Percentiles rank a stretch among this genome's conserved stretches.
Evolutionary conservation across 2,329 filamentous ascomycete species (phyloP).

Genomic region (Calonectria henricotiae): DNA sequence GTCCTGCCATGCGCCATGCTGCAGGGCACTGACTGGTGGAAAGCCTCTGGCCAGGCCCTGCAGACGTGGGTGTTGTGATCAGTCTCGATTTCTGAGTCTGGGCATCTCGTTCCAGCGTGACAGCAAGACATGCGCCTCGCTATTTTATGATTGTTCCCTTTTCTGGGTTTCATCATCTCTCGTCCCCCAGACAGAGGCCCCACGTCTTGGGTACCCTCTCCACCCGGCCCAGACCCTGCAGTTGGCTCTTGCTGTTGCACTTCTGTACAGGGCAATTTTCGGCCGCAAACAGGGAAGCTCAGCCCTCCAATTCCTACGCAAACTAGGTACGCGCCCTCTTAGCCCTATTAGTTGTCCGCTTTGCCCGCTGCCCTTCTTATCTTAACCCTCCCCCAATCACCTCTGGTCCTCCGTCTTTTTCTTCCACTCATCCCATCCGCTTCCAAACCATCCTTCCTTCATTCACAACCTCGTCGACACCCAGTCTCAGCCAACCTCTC

Average conservation of each 20-base stretch:
- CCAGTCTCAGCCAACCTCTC: constrained; percentile 9
- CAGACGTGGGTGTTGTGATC: constrained; percentile 15
- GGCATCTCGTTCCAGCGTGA: constrained; percentile 22
- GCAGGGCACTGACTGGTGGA: constrained; percentile 30
- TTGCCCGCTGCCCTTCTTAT: constrained; percentile 11
- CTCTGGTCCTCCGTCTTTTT: constrained; percentile 23
- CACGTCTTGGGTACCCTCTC: constrained; percentile 11
- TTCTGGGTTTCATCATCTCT: constrained; percentile 20
- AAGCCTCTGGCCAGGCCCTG: constrained; percentile 18
- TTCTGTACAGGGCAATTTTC: constrained; percentile 17
- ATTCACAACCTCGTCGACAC: constrained; percentile 4
- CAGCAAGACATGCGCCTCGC: constrained; percentile 22
- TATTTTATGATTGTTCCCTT: constrained; percentile 24
- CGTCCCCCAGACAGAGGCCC: constrained; percentile 14
- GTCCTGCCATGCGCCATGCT: constrained; percentile 20
- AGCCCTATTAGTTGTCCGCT: constrained; percentile 28
- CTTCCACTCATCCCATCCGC: constrained; percentile 12
- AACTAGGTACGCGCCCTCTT: constrained; percentile 27
- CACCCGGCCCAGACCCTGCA: constrained; percentile 20
- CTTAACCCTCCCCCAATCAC: constrained; percentile 33
- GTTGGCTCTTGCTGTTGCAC: neutral
- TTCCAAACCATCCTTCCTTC: constrained; percentile 6
- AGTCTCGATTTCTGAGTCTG: constrained; percentile 28
- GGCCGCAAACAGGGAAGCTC: constrained; percentile 26
- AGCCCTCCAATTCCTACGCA: constrained; percentile 21